Evolutionary conservation across 2,329 filamentous ascomycete genomes (phyloP).

Genomic region (Fusarium sp.): DNA sequence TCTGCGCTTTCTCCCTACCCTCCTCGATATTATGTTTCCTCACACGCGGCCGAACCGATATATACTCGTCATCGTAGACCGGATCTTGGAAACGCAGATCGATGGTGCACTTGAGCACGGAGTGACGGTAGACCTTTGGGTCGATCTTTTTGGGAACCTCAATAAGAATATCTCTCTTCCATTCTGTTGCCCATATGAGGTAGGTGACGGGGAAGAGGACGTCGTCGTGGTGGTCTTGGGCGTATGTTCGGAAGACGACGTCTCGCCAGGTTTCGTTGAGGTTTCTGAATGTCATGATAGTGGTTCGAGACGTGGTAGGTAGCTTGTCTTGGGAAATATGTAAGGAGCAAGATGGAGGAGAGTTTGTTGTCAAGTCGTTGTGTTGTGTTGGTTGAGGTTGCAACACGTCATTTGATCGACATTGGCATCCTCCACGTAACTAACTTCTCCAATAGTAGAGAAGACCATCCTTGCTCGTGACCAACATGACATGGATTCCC

Average conservation of each 20-base stretch:
- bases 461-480: neutral
- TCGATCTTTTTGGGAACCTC: neutral
- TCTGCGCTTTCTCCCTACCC: too few relatives aligned
- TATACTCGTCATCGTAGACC: neutral
- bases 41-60: neutral
- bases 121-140: neutral
- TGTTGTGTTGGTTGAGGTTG: neutral
- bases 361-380: neutral
- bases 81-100: neutral
- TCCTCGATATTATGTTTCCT: neutral
- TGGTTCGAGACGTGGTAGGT: neutral
- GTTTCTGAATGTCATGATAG: slow-evolving; percentile 30
- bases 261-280: slow-evolving; percentile 34
- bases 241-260: slow-evolving; percentile 23
- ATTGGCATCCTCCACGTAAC: neutral
- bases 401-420: neutral
- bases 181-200: slow-evolving; percentile 6
- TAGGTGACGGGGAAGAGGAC: slow-evolving; percentile 43
- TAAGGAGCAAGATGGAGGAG: neutral
- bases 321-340: neutral
- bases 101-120: neutral
- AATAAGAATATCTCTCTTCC: slow-evolving; percentile 14
- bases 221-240: slow-evolving; percentile 38
- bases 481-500: neutral
- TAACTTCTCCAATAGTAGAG: neutral